These are phyloP conservation scores for Saccharomyces hybrid DNA, from an alignment of 1,139 yeast genomes.

Conservation along the genomic window DNA sequence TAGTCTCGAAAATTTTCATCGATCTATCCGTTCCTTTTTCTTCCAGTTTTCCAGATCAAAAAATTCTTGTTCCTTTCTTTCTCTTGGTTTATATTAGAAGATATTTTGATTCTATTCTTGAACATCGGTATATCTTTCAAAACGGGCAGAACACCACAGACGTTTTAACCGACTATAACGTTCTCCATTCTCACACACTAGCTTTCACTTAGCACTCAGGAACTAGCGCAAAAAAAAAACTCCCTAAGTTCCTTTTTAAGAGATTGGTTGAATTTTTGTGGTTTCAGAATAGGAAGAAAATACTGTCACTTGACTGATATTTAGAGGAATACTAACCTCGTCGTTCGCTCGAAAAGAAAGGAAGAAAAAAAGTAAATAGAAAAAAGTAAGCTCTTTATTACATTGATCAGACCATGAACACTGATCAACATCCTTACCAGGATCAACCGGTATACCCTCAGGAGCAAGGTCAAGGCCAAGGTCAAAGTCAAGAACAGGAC, in stretches of 20 bases:
- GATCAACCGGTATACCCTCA: conserved; percentile 4
- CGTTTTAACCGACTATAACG: not conserved
- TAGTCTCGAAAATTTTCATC: conserved; percentile 1
- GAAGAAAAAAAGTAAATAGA: not conserved
- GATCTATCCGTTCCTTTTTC: not conserved
- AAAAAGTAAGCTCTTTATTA: conserved; percentile 1
- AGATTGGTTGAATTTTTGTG: not conserved
- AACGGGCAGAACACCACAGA: not conserved
- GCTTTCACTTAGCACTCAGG: not conserved
- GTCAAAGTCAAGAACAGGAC: conserved; percentile 9
- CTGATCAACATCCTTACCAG: conserved; percentile 2
- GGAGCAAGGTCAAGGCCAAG: conserved; percentile 6
- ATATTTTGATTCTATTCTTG: not conserved
- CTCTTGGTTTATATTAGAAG: not conserved
- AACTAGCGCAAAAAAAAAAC: not conserved
- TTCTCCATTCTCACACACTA: not conserved
- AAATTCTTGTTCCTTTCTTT: not conserved
- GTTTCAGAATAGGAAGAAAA: not conserved
- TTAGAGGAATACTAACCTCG: not conserved
- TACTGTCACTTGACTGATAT: not conserved
- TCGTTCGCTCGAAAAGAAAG: not conserved
- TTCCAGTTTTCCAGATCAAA: not conserved
- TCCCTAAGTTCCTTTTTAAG: not conserved
- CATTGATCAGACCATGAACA: conserved; percentile 5
- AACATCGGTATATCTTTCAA: not conserved